These are phyloP conservation scores for Russula vinacea DNA, from an alignment of 768 basidiomycete genomes.

Conservation along the genomic window DNA sequence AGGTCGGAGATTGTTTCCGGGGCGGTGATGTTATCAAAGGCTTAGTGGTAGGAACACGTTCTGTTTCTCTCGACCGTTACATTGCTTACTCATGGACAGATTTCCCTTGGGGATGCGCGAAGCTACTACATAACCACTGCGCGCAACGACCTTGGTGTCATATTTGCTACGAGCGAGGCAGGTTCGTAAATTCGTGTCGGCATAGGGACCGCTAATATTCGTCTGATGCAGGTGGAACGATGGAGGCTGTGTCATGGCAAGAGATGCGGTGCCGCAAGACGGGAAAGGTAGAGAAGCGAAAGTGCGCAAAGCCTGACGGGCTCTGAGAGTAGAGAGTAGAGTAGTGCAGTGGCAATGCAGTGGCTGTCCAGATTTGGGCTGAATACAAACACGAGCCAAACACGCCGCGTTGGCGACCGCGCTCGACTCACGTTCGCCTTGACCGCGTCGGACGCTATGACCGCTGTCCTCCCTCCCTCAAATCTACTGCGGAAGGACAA, in stretches of 20 bases:
- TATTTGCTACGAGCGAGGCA: constrained; percentile 86
- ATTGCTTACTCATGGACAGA: constrained; percentile 44
- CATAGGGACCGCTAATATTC: constrained; percentile 1
- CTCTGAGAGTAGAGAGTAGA: constrained; percentile 31
- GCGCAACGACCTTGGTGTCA: constrained; percentile 84
- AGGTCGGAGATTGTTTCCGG: constrained; percentile 86
- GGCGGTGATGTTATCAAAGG: constrained; percentile 89
- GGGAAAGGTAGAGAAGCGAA: constrained; percentile 73
- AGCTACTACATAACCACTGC: constrained; percentile 92
- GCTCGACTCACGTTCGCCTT: constrained; percentile 28
- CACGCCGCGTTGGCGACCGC: constrained; percentile 27
- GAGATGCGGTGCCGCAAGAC: constrained; percentile 88
- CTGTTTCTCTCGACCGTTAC: background rate
- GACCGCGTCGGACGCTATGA: constrained; percentile 42
- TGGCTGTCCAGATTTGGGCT: background rate
- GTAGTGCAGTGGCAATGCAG: background rate
- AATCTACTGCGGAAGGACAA: constrained; percentile 59
- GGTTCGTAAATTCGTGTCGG: constrained; percentile 44
- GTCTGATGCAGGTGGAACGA: constrained; percentile 56
- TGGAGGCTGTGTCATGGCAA: constrained; percentile 87
- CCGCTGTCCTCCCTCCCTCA: constrained; percentile 60
- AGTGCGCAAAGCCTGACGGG: constrained; percentile 81
- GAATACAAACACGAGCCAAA: constrained; percentile 18
- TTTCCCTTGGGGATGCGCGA: constrained; percentile 86
- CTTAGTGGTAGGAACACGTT: constrained; percentile 61